Evolutionary conservation across 2,329 filamentous ascomycete species (phyloP).

Genomic region (Colletotrichum lupini): DNA sequence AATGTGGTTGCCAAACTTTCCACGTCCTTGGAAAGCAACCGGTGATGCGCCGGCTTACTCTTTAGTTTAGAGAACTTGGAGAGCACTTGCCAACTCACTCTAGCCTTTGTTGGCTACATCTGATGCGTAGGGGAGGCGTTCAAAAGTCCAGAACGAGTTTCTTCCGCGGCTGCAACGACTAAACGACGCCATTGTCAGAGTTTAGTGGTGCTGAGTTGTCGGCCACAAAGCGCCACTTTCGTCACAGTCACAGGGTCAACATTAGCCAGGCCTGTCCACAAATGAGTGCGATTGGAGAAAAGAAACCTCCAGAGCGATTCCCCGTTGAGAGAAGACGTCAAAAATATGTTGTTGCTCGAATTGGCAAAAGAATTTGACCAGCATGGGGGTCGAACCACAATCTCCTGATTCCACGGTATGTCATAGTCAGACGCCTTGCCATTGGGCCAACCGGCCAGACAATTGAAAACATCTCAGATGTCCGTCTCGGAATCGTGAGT

Average conservation of each 20-base stretch:
- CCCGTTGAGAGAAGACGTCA: no score
- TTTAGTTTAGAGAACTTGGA: neutral
- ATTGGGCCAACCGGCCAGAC: constrained; percentile 47
- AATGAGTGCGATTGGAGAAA: neutral
- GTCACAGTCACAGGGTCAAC: neutral
- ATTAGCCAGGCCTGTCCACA: neutral
- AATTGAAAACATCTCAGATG: neutral
- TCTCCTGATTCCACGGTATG: constrained; percentile 33
- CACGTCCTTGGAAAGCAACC: neutral
- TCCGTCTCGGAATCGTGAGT: neutral
- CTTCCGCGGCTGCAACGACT: neutral
- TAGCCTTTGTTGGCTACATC: no score
- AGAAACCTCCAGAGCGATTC: neutral
- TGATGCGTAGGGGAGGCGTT: no score
- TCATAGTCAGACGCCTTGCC: constrained; percentile 58
- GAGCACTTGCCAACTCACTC: no score
- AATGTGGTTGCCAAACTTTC: neutral
- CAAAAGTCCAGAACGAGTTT: neutral
- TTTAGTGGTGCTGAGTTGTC: neutral
- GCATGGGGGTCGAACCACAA: constrained; percentile 36
- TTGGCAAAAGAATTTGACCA: constrained; percentile 17
- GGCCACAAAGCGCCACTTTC: neutral
- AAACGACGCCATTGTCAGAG: neutral
- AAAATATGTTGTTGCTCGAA: neutral
- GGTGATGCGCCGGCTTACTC: neutral